phyloP scores from a whole-genome alignment of 306 rosid species.

The Hippophae rhamnoides region DNA sequence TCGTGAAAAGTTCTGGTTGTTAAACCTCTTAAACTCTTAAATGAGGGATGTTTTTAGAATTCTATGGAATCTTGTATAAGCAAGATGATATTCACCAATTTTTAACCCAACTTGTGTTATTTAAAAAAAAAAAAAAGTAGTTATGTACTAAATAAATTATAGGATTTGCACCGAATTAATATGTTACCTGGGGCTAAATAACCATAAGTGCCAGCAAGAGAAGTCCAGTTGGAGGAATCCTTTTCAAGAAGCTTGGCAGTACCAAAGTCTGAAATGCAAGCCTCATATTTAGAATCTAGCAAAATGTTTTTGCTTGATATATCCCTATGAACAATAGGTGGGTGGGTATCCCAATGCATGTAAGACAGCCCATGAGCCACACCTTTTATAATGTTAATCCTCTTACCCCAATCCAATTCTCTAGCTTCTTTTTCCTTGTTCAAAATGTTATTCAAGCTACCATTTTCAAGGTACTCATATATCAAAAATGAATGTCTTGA shows the following conservation, averaged over 20 bases:
- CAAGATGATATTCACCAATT: too few species aligned
- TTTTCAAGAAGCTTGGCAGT: constrained; percentile 21
- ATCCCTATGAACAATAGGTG: constrained; percentile 29
- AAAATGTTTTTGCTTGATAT: constrained; percentile 36
- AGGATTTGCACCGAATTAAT: too few species aligned
- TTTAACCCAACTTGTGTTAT: too few species aligned
- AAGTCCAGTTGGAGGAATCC: constrained; percentile 29
- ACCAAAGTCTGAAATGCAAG: constrained; percentile 32
- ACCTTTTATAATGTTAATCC: constrained; percentile 21
- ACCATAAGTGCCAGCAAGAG: constrained; percentile 35
- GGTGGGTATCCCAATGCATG: constrained; percentile 20
- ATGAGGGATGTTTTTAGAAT: too few species aligned
- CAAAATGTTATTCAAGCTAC: constrained; percentile 25
- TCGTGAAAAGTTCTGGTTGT: too few species aligned
- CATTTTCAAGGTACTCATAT: constrained; percentile 26
- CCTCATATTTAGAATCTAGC: constrained; percentile 22
- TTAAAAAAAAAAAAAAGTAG: too few species aligned
- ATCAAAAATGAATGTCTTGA: constrained; percentile 20
- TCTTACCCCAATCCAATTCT: constrained; percentile 23
- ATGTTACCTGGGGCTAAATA: constrained; percentile 38
- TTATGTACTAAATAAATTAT: too few species aligned
- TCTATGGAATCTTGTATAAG: too few species aligned
- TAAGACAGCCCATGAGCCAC: constrained; percentile 30
- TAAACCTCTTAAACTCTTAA: too few species aligned
- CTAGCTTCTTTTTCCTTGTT: constrained; percentile 10